Conservation (phyloP, 176 grass and related monocot species). For the Calamus simplicifolius region DNA sequence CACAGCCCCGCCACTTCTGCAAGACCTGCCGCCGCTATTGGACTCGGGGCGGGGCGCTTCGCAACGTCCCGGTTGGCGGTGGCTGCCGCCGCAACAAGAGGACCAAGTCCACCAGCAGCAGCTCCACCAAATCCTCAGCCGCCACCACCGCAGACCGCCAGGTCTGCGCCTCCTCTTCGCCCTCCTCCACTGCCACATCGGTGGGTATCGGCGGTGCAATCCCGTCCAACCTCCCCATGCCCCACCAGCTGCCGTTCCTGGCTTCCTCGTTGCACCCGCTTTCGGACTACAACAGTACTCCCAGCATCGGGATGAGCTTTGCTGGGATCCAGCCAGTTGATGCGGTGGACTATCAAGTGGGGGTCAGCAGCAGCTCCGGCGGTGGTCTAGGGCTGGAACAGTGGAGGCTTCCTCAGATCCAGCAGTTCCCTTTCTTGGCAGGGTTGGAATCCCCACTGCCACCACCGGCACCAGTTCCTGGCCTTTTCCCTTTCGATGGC, state of each 20-base stretch:
- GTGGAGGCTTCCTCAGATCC: constrained; percentile 51
- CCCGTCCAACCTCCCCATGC: constrained; percentile 19
- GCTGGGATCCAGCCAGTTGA: constrained; percentile 46
- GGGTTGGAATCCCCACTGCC: constrained; percentile 35
- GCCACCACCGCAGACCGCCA: constrained; percentile 8
- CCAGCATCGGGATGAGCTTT: constrained; percentile 69
- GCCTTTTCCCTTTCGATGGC: constrained; percentile 46
- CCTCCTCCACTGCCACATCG: constrained; percentile 6
- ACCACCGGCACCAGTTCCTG: constrained; percentile 1
- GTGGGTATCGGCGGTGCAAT: constrained; percentile 10
- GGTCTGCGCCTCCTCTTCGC: constrained; percentile 10
- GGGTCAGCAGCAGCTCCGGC: constrained; percentile 20
- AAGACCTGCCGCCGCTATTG: constrained; percentile 96
- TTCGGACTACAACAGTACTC: constrained; percentile 18
- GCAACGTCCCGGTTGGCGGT: constrained; percentile 81
- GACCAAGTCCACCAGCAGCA: constrained; percentile 6
- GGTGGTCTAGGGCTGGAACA: constrained; percentile 31
- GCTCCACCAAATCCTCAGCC: neutral
- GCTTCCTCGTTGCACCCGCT: constrained; percentile 38
- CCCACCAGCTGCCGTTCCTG: constrained; percentile 51
- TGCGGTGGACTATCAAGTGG: constrained; percentile 38
- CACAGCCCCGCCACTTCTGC: constrained; percentile 97
- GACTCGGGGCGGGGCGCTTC: constrained; percentile 82
- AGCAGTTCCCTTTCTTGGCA: constrained; percentile 62
- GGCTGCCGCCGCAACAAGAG: constrained; percentile 92